Percentiles rank a stretch among this genome's conserved stretches.
phyloP scores from a whole-genome alignment of 768 basidiomycete genomes.

The Agrocybe praecox region DNA sequence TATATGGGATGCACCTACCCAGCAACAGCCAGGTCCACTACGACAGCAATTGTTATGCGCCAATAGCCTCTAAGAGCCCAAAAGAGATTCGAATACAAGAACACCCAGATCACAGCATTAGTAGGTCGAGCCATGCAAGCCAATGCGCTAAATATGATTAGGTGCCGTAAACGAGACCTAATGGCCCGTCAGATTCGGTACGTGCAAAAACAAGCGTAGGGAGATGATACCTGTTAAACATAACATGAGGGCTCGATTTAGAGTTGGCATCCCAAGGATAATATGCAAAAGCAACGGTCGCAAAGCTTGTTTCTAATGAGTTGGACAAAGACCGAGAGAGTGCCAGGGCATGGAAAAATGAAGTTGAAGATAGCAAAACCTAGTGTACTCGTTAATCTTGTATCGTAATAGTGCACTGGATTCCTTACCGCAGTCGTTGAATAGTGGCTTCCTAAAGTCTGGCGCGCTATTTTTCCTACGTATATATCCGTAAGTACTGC shows the following conservation, averaged over 20 bases:
- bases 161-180: slow-evolving; percentile 35
- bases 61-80: slow-evolving; percentile 49
- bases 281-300: slow-evolving; percentile 71
- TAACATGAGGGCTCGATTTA: slow-evolving; percentile 34
- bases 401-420: not conserved
- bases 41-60: slow-evolving; percentile 29
- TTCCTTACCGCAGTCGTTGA: slow-evolving; percentile 63
- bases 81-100: slow-evolving; percentile 60
- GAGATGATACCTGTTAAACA: slow-evolving; percentile 37
- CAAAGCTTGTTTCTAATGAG: slow-evolving; percentile 87
- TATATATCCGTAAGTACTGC: slow-evolving; percentile 84
- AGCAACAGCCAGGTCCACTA: slow-evolving; percentile 39
- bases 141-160: slow-evolving; percentile 65
- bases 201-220: not conserved
- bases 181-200: slow-evolving; percentile 12
- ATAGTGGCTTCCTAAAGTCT: slow-evolving; percentile 59
- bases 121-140: slow-evolving; percentile 89
- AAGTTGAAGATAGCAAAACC: slow-evolving; percentile 72
- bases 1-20: slow-evolving; percentile 42
- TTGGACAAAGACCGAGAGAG: slow-evolving; percentile 91
- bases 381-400: not conserved
- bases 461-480: slow-evolving; percentile 61
- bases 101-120: slow-evolving; percentile 84
- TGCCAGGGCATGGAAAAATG: slow-evolving; percentile 84
- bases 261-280: slow-evolving; percentile 72